Evolutionary conservation across 2,329 filamentous ascomycete genomes (phyloP), one percentile per base, ranked within the genome.

Genomic region (Cercospora canescens): DNA sequence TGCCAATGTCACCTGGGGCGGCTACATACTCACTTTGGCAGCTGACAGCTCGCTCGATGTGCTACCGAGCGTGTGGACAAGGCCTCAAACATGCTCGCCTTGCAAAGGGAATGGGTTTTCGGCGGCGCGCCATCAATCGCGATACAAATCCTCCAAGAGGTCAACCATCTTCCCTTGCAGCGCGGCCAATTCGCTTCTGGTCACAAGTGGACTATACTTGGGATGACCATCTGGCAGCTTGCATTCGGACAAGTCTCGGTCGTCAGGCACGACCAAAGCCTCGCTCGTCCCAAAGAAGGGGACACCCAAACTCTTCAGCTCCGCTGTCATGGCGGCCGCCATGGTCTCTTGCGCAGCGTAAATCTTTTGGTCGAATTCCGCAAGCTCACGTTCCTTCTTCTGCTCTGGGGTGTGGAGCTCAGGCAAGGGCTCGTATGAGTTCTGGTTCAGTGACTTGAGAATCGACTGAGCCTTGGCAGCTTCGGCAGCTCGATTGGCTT

Each of bases 341-440:
- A 91, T 89, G 11, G 85, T 80, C 45, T 78, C 77, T 59, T 85
- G 84, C 2, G 87, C 88, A 62, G 80, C 82, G 70, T 89, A 86
- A 16, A 91, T 86, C 73, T 91, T 91, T 60, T 78, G 77, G 69
- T 90, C 87, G 73, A 88, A 90, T 21, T 80, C 80, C 32, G 79
- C 74, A 7, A 91, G 77, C 74, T 91, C 88, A 56, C 81, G 79
- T 35, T 82, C 76, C 55, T 87, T 71, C 41, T 71, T 69, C 1
- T 66, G 62, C 55, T 72, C 70, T 3, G 67, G 63, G 24, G 54
- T 30, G 6, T 67, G 64, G 2, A 65, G 37, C 30, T 60, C 64
- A 6, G 62, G 60, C 57, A 66, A 65, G 32, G 54, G 54, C 28
- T 54, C 62, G 45, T 65, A 65, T 56, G 62, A 60, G 56, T 55